Base-by-base conservation (phyloP, 352 stramenopile genomes). In the Thraustotheca clavata region DNA sequence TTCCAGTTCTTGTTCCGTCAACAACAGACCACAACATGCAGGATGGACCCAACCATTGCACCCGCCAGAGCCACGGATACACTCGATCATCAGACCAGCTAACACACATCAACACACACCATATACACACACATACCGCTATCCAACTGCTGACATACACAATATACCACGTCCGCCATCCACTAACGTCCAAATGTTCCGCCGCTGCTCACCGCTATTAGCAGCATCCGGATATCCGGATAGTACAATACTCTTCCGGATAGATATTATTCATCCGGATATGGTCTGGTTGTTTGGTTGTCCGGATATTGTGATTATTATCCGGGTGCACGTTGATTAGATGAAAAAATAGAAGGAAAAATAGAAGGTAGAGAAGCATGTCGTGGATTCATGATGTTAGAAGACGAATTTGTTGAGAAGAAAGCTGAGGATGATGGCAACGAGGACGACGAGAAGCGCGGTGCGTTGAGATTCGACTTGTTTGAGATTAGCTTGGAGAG, bases 1-100 rank as follows among this genome's bases (percentile, higher is more conserved):
- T 68, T 95, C 83, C 5, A 94, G 74, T 69, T 97, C 87, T 55
- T 93, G 74, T 55, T 87, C 75, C 29, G 86, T 91, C 60, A 97
- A 69, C 33, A 90, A 70, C 18, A 97, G 80, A 12, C 86, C 86
- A 60, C 87, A 96, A 67, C 89, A 96, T 55, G 67, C 69, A 34
- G 88, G 89, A 55, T 97, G 89, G 34, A 96, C 90, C 86, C 86
- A 97, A 60, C 89, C 87, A 48, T 96, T 91, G 71, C 89, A 97
- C 63, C 89, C 89, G 54, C 84, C 87, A 20, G 75, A 82, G 67
- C 88, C 88, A 67, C 88, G 85, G 62, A 90, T 95, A 74, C 89
- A 97, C 76, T 96, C 86, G 73, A 97, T 94, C 89, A 97, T 97
- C 73, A 96, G 92, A 31, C 86, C 81, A 59, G 77, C 75, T 71